Conservation (phyloP, 768 basidiomycete genomes). For the Collybia sordida region DNA sequence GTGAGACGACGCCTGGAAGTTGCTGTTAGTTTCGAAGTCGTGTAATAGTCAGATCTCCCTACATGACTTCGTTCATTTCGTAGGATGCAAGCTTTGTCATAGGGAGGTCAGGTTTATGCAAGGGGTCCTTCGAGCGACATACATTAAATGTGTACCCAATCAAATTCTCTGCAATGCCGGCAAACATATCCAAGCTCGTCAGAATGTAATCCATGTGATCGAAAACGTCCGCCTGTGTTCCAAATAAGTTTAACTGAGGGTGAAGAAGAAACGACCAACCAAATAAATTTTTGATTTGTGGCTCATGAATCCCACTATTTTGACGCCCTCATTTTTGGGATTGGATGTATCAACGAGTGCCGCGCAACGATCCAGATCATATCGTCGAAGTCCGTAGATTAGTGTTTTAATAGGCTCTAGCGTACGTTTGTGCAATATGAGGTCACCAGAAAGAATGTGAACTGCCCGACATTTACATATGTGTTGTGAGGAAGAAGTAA, state of each 20-base stretch:
- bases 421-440: slow-evolving; percentile 72
- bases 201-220: slow-evolving; percentile 79
- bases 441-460: slow-evolving; percentile 74
- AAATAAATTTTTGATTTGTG: slow-evolving; percentile 70
- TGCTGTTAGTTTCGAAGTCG: neutral
- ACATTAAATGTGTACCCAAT: slow-evolving; percentile 79
- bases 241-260: slow-evolving; percentile 1
- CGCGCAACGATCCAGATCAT: slow-evolving; percentile 66
- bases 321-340: slow-evolving; percentile 31
- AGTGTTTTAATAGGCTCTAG: slow-evolving; percentile 70
- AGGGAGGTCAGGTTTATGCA: slow-evolving; percentile 1
- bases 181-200: slow-evolving; percentile 71
- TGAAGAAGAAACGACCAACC: slow-evolving; percentile 28
- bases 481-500: neutral
- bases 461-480: slow-evolving; percentile 40
- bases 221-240: slow-evolving; percentile 60
- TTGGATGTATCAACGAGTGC: slow-evolving; percentile 52
- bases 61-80: slow-evolving; percentile 78
- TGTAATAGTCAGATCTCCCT: slow-evolving; percentile 13
- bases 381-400: slow-evolving; percentile 65
- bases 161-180: slow-evolving; percentile 67
- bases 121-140: slow-evolving; percentile 18
- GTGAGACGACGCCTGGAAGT: slow-evolving; percentile 59
- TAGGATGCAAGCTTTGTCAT: slow-evolving; percentile 60
- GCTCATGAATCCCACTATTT: slow-evolving; percentile 62